These are phyloP conservation scores for Cutaneotrichosporon curvatum DNA, from an alignment of 1,284 basidiomycete species.

Conservation along the genomic window DNA sequence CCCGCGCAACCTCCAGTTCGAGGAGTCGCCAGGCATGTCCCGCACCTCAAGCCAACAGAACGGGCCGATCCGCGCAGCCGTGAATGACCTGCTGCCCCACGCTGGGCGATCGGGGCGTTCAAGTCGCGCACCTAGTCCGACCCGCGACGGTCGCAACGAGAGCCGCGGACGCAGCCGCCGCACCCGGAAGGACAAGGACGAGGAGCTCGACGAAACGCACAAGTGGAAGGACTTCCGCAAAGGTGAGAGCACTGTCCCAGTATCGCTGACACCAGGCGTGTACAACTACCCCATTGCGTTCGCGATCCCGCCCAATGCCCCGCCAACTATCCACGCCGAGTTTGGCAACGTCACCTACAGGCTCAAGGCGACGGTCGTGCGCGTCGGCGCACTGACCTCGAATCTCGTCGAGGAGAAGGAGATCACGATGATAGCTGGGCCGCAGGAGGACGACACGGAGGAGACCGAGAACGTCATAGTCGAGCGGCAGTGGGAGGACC, in stretches of 20 bases:
- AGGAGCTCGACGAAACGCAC: constrained; percentile 49
- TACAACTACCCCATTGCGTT: constrained; percentile 95
- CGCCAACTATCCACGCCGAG: constrained; percentile 70
- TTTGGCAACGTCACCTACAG: constrained; percentile 75
- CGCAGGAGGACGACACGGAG: constrained; percentile 69
- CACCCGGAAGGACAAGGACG: constrained; percentile 44
- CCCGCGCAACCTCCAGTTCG: constrained; percentile 2
- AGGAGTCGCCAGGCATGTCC: constrained; percentile 11
- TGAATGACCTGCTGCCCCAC: background rate
- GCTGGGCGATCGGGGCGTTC: background rate
- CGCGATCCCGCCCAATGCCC: constrained; percentile 69
- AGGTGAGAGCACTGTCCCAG: constrained; percentile 51
- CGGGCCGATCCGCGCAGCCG: background rate
- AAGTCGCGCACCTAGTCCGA: constrained; percentile 17
- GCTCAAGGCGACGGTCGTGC: constrained; percentile 73
- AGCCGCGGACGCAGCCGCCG: constrained; percentile 42
- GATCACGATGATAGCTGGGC: constrained; percentile 68
- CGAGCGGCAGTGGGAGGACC: constrained; percentile 85
- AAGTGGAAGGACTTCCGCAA: constrained; percentile 87
- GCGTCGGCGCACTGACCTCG: constrained; percentile 70
- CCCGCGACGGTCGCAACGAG: constrained; percentile 22
- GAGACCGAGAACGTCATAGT: constrained; percentile 76
- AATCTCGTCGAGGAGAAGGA: constrained; percentile 67
- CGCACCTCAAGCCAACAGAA: constrained; percentile 1
- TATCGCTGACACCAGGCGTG: constrained; percentile 53